These are phyloP conservation scores for Aspergillus piperis DNA, from an alignment of 2,329 filamentous ascomycete genomes.

Conservation along the genomic window DNA sequence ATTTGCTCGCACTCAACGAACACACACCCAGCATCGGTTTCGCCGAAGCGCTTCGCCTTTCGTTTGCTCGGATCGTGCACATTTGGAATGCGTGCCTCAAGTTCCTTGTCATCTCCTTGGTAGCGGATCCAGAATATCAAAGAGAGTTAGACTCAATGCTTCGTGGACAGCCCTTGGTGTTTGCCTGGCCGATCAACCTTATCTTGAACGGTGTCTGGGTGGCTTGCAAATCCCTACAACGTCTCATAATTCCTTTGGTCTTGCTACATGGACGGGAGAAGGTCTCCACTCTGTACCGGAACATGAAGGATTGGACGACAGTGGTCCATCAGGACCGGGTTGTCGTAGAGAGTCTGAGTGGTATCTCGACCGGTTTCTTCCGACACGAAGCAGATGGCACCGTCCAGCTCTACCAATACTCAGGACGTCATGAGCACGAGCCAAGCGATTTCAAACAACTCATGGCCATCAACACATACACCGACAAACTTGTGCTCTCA, in stretches of 20 bases:
- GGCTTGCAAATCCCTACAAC: conserved; percentile 47
- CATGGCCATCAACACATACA: conserved; percentile 50
- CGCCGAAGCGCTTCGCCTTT: conserved; percentile 34
- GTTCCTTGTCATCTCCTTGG: conserved; percentile 51
- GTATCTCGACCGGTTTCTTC: conserved; percentile 51
- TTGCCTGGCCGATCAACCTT: conserved; percentile 37
- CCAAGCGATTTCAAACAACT: conserved; percentile 45
- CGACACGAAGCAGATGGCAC: conserved; percentile 36
- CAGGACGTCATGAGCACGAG: conserved; percentile 44
- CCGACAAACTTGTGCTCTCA: conserved; percentile 46
- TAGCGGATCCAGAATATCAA: conserved; percentile 55
- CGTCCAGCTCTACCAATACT: conserved; percentile 43
- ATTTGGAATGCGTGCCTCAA: conserved; percentile 36
- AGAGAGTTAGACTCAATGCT: conserved; percentile 49
- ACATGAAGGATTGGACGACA: conserved; percentile 43
- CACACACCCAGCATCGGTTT: conserved; percentile 3
- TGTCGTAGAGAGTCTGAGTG: conserved; percentile 48
- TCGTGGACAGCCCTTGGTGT: conserved; percentile 37
- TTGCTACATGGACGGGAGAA: conserved; percentile 52
- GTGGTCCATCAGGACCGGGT: conserved; percentile 48
- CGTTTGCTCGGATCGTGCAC: conserved; percentile 41
- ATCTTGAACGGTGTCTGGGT: conserved; percentile 51
- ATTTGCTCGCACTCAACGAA: conserved; percentile 30
- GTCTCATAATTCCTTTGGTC: conserved; percentile 47
- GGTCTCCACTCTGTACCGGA: conserved; percentile 27